A percentile compares a stretch with the other conserved stretches of the same genome.
Evolutionary conservation across 495 filamentous ascomycete species (phyloP).

Genomic region (Astrothelium subdiscretum): DNA sequence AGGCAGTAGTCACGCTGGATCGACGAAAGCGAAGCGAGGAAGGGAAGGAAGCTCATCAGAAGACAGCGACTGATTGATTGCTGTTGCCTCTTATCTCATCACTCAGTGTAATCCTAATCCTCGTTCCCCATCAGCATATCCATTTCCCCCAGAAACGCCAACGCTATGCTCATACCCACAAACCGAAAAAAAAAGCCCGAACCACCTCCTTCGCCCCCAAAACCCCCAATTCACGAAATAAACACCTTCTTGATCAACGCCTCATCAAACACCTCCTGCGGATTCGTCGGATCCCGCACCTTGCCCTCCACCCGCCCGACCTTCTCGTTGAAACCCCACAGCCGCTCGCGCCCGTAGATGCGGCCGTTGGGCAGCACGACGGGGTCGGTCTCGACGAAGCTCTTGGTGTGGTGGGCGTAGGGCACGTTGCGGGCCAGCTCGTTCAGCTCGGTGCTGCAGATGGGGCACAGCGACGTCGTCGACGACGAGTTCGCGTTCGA

Average conservation of each 20-base stretch:
- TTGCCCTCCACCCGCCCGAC: conserved; percentile 47
- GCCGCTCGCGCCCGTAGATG: conserved; percentile 65
- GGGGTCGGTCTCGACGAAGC: conserved; percentile 75
- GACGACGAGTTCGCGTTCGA: conserved; percentile 47
- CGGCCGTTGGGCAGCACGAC: conserved; percentile 78
- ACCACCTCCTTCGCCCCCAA: too few relatives aligned
- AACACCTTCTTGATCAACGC: conserved; percentile 74
- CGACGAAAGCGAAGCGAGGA: background rate
- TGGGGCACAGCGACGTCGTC: conserved; percentile 60
- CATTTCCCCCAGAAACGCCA: too few relatives aligned
- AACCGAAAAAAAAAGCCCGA: too few relatives aligned
- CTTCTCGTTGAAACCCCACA: conserved; percentile 68
- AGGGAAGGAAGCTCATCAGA: background rate
- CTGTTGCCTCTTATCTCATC: too few relatives aligned
- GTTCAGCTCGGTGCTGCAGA: conserved; percentile 90
- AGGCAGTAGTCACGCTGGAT: background rate
- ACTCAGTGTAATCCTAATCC: background rate
- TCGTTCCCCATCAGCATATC: background rate
- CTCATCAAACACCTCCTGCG: conserved; percentile 53
- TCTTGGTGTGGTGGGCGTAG: conserved; percentile 89
- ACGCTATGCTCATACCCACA: background rate
- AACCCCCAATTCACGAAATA: conserved; percentile 46
- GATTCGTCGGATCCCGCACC: conserved; percentile 62
- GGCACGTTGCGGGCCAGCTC: conserved; percentile 78
- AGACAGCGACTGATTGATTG: too few relatives aligned